Percentiles rank a stretch among this genome's conserved stretches.
Conservation (phyloP, 768 basidiomycete genomes). For the Auriculariales sp. region DNA sequence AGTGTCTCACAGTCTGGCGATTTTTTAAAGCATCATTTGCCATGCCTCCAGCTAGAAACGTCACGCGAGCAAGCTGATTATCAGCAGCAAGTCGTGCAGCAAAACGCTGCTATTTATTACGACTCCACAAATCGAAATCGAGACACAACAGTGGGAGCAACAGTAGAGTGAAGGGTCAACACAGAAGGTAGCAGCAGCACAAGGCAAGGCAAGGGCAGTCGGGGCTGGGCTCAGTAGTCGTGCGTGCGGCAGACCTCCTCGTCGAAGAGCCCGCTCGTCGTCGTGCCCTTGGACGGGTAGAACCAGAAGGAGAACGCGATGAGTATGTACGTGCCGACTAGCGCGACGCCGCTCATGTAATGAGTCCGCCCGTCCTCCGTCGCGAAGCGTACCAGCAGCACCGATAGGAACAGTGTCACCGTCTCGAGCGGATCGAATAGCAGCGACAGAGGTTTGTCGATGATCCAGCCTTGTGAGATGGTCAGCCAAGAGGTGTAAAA, state of each 20-base stretch:
- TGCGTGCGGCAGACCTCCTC: background rate
- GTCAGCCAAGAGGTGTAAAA: conserved; percentile 37
- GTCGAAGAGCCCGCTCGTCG: background rate
- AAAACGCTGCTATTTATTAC: no score
- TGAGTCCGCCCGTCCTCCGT: background rate
- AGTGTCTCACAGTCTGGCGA: no score
- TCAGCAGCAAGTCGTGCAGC: no score
- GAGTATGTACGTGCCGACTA: background rate
- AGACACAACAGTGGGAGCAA: no score
- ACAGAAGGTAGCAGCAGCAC: no score
- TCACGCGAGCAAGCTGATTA: no score
- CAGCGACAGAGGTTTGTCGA: conserved; percentile 66
- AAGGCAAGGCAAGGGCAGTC: no score
- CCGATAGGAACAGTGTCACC: conserved; percentile 21
- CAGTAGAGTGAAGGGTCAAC: no score
- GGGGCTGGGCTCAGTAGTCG: background rate
- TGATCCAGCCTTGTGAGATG: conserved; percentile 62
- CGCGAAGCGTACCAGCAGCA: background rate
- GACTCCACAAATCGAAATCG: no score
- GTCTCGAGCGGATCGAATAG: conserved; percentile 87
- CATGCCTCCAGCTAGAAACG: no score
- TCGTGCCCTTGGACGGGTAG: background rate
- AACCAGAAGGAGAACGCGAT: background rate
- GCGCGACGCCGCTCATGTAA: background rate
- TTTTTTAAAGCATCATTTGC: no score